Evolutionary conservation across 164 flowering plant species (phyloP).

Genomic region (Vitis cinerea): DNA sequence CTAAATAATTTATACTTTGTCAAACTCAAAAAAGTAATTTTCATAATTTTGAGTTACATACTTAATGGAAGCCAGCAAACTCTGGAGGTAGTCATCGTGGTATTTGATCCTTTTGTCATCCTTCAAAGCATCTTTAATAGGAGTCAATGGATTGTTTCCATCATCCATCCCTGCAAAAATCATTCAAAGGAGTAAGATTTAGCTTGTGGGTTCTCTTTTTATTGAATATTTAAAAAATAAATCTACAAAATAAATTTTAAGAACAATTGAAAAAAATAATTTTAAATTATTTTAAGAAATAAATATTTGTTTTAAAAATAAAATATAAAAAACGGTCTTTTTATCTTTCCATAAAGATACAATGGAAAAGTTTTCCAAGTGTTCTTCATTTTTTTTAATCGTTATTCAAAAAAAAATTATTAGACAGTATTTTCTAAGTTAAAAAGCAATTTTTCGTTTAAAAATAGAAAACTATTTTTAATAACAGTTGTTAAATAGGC

Average conservation of each 20-base stretch:
- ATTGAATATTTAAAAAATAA: too few species aligned
- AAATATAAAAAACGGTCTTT: too few species aligned
- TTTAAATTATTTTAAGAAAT: not conserved
- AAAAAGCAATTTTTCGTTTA: not conserved
- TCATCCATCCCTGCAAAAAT: constrained; percentile 88
- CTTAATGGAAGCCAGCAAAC: constrained; percentile 74
- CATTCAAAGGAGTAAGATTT: constrained; percentile 1
- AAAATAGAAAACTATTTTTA: too few species aligned
- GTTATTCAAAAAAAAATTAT: too few species aligned
- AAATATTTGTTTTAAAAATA: too few species aligned
- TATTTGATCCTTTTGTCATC: constrained; percentile 88
- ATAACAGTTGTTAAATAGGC: too few species aligned
- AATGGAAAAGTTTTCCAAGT: too few species aligned
- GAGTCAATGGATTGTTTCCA: constrained; percentile 47
- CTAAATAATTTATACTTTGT: too few species aligned
- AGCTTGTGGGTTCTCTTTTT: too few species aligned
- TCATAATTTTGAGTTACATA: constrained; percentile 18
- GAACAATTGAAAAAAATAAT: not conserved
- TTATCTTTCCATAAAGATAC: too few species aligned
- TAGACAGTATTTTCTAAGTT: too few species aligned
- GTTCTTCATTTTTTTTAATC: not conserved
- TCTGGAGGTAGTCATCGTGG: constrained; percentile 72
- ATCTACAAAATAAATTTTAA: not conserved
- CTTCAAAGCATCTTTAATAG: constrained; percentile 65
- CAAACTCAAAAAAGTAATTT: too few species aligned